Base-by-base conservation (phyloP, 176 grass and related monocot species). In the Aegilops umbellulata region DNA sequence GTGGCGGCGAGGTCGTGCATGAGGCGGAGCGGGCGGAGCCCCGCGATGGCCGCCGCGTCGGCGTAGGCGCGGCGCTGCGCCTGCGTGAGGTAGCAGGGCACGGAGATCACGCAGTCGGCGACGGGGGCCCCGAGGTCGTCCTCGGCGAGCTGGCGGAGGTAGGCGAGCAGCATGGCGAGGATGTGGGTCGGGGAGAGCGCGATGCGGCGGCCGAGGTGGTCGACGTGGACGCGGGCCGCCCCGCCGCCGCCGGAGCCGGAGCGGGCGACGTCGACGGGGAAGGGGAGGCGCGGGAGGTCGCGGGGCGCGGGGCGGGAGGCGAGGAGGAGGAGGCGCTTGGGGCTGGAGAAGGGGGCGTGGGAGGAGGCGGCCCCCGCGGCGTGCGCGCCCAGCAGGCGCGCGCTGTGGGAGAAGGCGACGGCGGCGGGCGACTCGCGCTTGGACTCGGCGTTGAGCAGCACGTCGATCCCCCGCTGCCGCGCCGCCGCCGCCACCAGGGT, bases 21-120 rank as follows among this genome's bases (percentile, higher is more conserved):
- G 78, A 99, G 83, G 25, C 97, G 89, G 60, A 99, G 87, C 34
- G 92, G 94, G 0, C 88, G 53, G 85, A 99, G 89, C 10, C 97
- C 97, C 7, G 94, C 97, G 39, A 99, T 89, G 61, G 89, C 61
- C 7, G 97, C 97, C 2, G 97, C 97, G 35, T 97, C 94, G 68
- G 81, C 82, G 79, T 94, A 94, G n/a, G 88, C 91, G 2, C 85
- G 90, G 69, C 97, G 94, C 79, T 99, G 90, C 60, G 83, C 75
- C 53, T 99, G 90, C 25, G 94, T 93, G 84, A 99, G 90, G 92
- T 99, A 99, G 72, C 90, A 94, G 30, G 97, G 97, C n/a, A 99
- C 85, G 60, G 92, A 95, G 87, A 99, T 91, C 6, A 99, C 97
- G 69, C 97, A 99, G 4, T 92, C 88, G 10, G 88, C 34, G 46